Conservation (phyloP, 495 filamentous ascomycete genomes). For the Evernia prunastri region DNA sequence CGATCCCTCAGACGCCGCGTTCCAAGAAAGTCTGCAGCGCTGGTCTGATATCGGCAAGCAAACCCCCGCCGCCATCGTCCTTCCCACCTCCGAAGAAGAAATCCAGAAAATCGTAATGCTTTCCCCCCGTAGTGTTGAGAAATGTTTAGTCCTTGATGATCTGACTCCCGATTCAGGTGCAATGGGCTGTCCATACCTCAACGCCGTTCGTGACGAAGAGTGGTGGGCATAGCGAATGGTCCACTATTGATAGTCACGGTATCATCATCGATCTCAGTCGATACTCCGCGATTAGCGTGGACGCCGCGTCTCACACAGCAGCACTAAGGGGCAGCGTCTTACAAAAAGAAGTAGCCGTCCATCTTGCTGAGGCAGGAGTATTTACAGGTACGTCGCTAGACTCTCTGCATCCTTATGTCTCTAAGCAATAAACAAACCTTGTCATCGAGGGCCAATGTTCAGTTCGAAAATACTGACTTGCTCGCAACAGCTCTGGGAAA, state of each 20-base stretch:
- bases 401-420: too few species aligned
- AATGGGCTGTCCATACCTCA: conserved; percentile 24
- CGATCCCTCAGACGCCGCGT: too few species aligned
- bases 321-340: conserved; percentile 28
- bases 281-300: conserved; percentile 27
- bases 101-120: too few species aligned
- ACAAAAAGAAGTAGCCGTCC: conserved; percentile 28
- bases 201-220: conserved; percentile 32
- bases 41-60: too few species aligned
- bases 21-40: too few species aligned
- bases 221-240: conserved; percentile 34
- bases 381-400: conserved; percentile 22
- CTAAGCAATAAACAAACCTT: too few species aligned
- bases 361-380: conserved; percentile 25
- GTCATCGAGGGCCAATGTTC: neutral
- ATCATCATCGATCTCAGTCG: conserved; percentile 32
- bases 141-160: too few species aligned
- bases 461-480: neutral
- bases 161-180: too few species aligned
- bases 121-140: too few species aligned
- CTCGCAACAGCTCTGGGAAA: conserved; percentile 31
- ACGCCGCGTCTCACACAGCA: conserved; percentile 23
- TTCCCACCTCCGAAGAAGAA: too few species aligned
- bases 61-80: too few species aligned
- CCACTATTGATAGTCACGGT: conserved; percentile 28